Evolutionary conservation across 805 yeast genomes (phyloP), one percentile per base, ranked within the genome.

Genomic region (Grigorovia humatica): DNA sequence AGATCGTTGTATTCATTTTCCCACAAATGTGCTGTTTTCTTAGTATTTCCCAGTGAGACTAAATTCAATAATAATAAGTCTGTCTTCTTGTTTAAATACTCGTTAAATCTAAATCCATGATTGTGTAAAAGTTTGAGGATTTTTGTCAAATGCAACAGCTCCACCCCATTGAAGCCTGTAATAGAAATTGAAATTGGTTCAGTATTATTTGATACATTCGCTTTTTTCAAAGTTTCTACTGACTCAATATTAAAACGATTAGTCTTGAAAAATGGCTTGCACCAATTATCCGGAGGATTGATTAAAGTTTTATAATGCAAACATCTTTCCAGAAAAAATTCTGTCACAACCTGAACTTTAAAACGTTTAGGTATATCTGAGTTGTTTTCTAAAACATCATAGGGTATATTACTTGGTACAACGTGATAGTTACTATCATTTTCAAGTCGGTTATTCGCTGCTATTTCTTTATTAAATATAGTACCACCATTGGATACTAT

Each of bases 281-380:
- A 77, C 96, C 96, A 87, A 15, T 70, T 63, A 61, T 84, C 95
- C 30, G 58, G 44, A 4, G 69, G 68, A 38, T 65, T 59, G 15
- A 69, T 65, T 7, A 78, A 57, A 46, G 67, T 63, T 45, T 77
- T 74, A 57, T 81, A 81, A 66, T 76, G 82, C 20, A 87, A 70
- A 23, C 85, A 78, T 52, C 95, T 70, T 65, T 88, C 96, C 12
- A 88, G 68, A 56, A 83, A 82, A 85, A 91, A 87, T 64, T 88
- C 95, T 0, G 95, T 87, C 1, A 81, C 77, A 0, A 81, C 55
- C 65, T 57, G 23, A 9, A 27, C 12, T 6, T 40, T 23, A 6
- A 19, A 42, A 12, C 17, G 44, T 6, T 18, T 30, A 2, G 46
- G 43, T 6, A 19, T 9, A 9, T 51, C 23, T 5, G 15, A 15